Evolutionary conservation across 2,329 filamentous ascomycete genomes (phyloP), one percentile per base, ranked within the genome.

Genomic region (Ceratocystis harringtonii): DNA sequence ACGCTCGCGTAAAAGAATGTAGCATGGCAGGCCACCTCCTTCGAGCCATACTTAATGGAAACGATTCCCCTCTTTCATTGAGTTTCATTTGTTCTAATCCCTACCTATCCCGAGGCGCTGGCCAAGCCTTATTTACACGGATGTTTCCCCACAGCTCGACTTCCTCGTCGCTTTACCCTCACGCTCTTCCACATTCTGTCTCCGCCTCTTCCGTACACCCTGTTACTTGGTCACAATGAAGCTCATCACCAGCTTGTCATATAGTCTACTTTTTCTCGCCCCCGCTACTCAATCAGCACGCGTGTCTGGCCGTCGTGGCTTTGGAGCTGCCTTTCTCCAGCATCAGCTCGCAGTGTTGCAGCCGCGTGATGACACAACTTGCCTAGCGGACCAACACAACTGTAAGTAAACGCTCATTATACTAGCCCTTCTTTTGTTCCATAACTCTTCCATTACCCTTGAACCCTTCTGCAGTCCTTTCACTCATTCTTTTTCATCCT

Each of bases 261-360:
- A 15, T 25, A 5, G 22, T 19, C 48, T 52, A 19, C 55, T 58
- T 36, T 8, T 58, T 36, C 7, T 25, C 32, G 12, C 2, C 55
- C 28, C 25, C 15, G 15, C 55, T 30, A 12, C 28, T 8, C 41
- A 12, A 12, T 58, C 45, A n/a, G 64, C 64, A 17, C 45, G 57
- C 15, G 45, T 63, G 22, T 4, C 61, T 17, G 61, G 61, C 8
- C 65, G 61, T 5, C 28, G 17, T 58, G 61, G 50, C 50, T 66
- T 36, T 48, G 61, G 61, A 7, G 60, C 30, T 10, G 57, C 63
- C 60, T 25, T 57, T 2, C 22, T 66, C 44, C 30, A 45, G 17
- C 61, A 66, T 22, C 36, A 28, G 3, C 28, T 63, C 25, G 65
- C 50, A 44, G 48, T 19, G 8, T 50, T 66, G 28, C 28, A 48